Percentiles rank a stretch among this genome's conserved stretches.
phyloP scores from a whole-genome alignment of 1,284 basidiomycete genomes.

The Ustilago vetiveriae region DNA sequence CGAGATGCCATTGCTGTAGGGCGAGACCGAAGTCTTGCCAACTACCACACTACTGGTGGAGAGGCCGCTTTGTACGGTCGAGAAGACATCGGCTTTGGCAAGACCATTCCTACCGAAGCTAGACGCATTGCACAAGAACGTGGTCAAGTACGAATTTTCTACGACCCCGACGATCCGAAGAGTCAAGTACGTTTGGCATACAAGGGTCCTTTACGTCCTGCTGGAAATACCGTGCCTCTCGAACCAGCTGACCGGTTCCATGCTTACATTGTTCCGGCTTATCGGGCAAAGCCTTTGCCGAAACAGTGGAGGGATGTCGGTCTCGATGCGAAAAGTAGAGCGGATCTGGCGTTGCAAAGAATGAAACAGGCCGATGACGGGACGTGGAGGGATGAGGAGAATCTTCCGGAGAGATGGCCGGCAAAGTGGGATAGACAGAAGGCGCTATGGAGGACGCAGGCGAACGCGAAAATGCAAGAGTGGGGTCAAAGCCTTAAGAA shows the following conservation, averaged over 20 bases:
- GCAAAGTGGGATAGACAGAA: not conserved
- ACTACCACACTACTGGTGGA: constrained; percentile 9
- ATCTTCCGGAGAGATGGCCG: not conserved
- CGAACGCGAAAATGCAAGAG: no score
- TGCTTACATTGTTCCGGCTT: not conserved
- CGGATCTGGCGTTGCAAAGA: not conserved
- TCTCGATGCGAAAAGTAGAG: not conserved
- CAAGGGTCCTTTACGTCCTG: not conserved
- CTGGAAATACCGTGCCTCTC: not conserved
- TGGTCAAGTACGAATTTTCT: constrained; percentile 10
- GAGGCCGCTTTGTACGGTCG: constrained; percentile 2
- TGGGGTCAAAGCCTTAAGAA: no score
- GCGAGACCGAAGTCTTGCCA: not conserved
- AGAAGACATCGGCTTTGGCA: not conserved
- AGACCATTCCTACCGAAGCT: constrained; percentile 4
- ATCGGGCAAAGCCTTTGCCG: not conserved
- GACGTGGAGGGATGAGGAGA: not conserved
- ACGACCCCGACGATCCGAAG: not conserved
- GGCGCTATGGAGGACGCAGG: not conserved
- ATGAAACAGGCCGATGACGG: not conserved
- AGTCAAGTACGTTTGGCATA: not conserved
- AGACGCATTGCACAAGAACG: constrained; percentile 3
- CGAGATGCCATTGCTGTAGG: not conserved
- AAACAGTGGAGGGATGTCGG: not conserved
- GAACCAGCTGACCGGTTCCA: not conserved